phyloP scores from a whole-genome alignment of 345 rosid species.

The Rhodomyrtus tomentosa region DNA sequence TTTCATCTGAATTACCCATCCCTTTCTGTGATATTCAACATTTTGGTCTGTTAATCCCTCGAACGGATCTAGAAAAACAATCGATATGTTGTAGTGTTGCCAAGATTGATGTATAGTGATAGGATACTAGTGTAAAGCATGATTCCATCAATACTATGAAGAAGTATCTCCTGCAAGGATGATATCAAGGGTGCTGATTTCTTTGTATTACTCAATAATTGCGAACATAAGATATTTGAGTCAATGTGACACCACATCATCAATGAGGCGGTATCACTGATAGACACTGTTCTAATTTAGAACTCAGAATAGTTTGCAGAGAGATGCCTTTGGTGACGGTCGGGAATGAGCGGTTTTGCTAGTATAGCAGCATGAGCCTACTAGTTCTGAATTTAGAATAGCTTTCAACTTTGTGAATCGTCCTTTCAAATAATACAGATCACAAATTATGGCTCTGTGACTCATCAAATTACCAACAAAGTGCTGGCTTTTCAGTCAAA shows the following conservation, averaged over 20 bases:
- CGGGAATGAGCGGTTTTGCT: not conserved
- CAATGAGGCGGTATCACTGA: not conserved
- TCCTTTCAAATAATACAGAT: not conserved
- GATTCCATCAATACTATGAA: not conserved
- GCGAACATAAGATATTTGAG: not conserved
- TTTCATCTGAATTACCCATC: too few relatives aligned
- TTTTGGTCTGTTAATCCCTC: not conserved
- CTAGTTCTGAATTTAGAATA: not conserved
- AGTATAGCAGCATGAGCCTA: not conserved
- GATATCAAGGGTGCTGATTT: not conserved
- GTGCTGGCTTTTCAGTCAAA: not conserved
- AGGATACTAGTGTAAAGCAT: not conserved
- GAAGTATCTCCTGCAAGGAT: not conserved
- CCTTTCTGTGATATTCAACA: not conserved
- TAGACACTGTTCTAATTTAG: not conserved
- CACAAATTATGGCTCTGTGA: not conserved
- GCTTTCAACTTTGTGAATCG: not conserved
- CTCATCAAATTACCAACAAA: not conserved
- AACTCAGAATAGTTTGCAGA: not conserved
- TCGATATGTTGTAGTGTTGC: rapidly evolving
- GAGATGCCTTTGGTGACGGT: rapidly evolving
- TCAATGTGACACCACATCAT: not conserved
- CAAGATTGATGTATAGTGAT: not conserved
- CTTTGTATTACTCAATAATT: not conserved
- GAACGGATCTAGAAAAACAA: not conserved